These are phyloP conservation scores for Conticribra guillardii DNA, from an alignment of 108 stramenopile species.

Conservation along the genomic window DNA sequence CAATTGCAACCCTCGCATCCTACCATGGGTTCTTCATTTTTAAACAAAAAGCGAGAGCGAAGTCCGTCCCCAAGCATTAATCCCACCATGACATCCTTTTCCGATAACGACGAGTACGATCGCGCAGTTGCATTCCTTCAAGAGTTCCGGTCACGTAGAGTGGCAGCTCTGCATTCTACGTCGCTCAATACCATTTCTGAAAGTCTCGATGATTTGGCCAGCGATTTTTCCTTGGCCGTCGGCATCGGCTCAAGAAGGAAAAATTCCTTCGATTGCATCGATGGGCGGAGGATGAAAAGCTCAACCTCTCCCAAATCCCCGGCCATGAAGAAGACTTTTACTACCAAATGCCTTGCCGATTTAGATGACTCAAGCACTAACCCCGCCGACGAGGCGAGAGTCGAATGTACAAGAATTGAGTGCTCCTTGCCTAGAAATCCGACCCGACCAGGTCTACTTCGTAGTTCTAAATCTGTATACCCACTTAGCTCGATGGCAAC, in stretches of 20 bases:
- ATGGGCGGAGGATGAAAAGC: not conserved
- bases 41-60: slow-evolving; percentile 19
- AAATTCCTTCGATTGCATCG: not conserved
- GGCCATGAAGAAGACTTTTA: slow-evolving; percentile 17
- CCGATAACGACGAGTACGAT: slow-evolving; percentile 30
- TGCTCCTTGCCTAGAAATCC: not conserved
- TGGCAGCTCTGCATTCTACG: slow-evolving; percentile 1
- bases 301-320: not conserved
- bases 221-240: slow-evolving; percentile 9
- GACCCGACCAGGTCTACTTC: not conserved
- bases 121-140: slow-evolving; percentile 35
- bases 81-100: not conserved
- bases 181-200: slow-evolving; percentile 15
- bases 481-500: not conserved
- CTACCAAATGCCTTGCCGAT: slow-evolving; percentile 3
- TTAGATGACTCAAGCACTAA: not conserved
- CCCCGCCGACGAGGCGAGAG: not conserved
- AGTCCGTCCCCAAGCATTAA: slow-evolving; percentile 4
- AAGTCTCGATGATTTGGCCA: slow-evolving; percentile 20
- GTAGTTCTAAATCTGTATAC: not conserved
- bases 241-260: not conserved
- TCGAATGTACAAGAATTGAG: not conserved
- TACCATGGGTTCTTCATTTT: not conserved
- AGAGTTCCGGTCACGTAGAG: slow-evolving; percentile 40
- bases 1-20: no score